Base-by-base conservation (phyloP, 768 basidiomycete genomes). In the Mycena leptocephala region DNA sequence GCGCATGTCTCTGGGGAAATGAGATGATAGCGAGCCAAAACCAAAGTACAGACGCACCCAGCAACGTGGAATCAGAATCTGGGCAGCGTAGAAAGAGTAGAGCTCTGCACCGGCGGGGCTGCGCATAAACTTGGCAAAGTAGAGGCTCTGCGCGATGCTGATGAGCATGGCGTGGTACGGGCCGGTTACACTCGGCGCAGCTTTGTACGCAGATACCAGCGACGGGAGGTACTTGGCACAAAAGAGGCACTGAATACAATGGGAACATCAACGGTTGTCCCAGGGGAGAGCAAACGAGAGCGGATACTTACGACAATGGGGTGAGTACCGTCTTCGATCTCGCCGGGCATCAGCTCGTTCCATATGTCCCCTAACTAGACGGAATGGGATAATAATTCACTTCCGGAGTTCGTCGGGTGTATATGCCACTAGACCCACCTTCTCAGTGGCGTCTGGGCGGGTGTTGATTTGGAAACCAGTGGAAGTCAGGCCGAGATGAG, bases 81-180 rank as follows among this genome's bases (percentile, higher is more conserved):
- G 41, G n/a, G 43, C 22, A 5, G 48, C 58, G 30, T 46, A 61
- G 68, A 70, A 70, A 1, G 26, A 10, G 32, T 59, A 70, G 26
- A 70, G 41, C 5, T 59, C 68, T 1, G 68, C 1, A 1, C 68
- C 68, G 28, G 3, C 16, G 20, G 37, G 55, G 37, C 7, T 56
- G 18, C 53, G 66, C 66, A 68, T 39, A 24, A 56, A 68, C 35
- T 68, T 68, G 33, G 66, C 53, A 33, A 68, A 68, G 37, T 68
- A 68, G 51, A 30, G 37, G 55, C 53, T 68, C 53, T 56, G 67
- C 1, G 24, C 13, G 0, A 68, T 28, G 26, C 14, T 39, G 37
- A 68, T 18, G 10, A 68, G 67, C 51, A 68, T 56, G 16, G 24
- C 9, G 11, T 41, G 24, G 55, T 68, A 30, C 3, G 39, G 51